Evolutionary conservation across 2,329 filamentous ascomycete species (phyloP), one percentile per base, ranked within the genome.

Genomic region (Ophiostoma triangulosporum): DNA sequence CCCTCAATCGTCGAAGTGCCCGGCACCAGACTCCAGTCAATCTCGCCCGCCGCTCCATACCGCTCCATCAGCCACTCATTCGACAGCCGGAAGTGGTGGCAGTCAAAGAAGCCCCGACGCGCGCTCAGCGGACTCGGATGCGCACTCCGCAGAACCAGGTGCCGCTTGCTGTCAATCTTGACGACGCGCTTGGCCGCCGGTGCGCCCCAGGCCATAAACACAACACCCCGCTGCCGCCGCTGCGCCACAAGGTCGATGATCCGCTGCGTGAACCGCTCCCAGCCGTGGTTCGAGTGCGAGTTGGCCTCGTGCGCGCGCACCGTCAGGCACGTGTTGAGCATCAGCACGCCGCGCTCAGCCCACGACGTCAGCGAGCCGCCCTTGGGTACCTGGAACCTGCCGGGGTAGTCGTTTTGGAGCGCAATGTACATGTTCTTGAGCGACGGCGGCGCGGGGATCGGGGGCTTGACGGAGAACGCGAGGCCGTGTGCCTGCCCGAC

Each of bases 41-140:
- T 89, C 62, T 81, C 78, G 1, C 80, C 84, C 3, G 83, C 84
- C n/a, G 77, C 71, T 0, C 93, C 93, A 67, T 97, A 95, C 55
- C 85, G 75, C 60, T 75, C 67, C 52, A 77, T 72, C 22, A 98
- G 73, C 93, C 93, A 98, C 61, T 86, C 82, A 64, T 95, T 95
- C 48, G 86, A 80, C 69, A 81, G 79, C 58, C 74, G 81, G 66
- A 94, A 95, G 68, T 95, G 89, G 0, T 81, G 80, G 61, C 86
- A 90, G 55, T 87, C 83, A 60, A 88, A 88, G 67, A 89, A 98
- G 1, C 93, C 93, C 52, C 79, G 76, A 14, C 74, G 70, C 4
- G 91, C 93, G 69, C 88, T 94, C 59, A 96, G 68, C n/a, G 93
- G 93, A 66, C 88, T 95, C 0, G 93, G 93, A 69, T 98, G 93